Evolutionary conservation across 164 flowering plant genomes (phyloP).

Genomic region (Pachysandra terminalis): DNA sequence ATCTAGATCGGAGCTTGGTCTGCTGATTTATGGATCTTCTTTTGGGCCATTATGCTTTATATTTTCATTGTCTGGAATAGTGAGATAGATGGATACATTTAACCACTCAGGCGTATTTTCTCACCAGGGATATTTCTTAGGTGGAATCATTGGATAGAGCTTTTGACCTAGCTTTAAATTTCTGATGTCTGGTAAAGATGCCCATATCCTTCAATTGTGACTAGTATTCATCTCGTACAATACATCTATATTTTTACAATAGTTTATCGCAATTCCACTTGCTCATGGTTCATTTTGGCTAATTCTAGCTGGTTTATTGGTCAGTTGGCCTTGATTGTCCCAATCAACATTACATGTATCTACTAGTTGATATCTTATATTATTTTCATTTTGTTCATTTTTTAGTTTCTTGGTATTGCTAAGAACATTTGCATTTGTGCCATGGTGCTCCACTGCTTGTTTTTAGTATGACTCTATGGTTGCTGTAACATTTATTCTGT

Average conservation of each 20-base stretch:
- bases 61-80: too few species aligned
- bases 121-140: too few species aligned
- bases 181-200: too few species aligned
- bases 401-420: too few species aligned
- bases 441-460: neutral
- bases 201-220: too few species aligned
- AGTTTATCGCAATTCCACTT: neutral
- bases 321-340: neutral
- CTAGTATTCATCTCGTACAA: too few species aligned
- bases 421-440: neutral
- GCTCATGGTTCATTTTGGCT: neutral
- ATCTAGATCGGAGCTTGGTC: neutral
- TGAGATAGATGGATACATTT: too few species aligned
- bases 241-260: too few species aligned
- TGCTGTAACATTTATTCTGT: neutral
- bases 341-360: neutral
- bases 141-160: too few species aligned
- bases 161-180: too few species aligned
- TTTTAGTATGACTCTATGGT: neutral
- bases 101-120: too few species aligned
- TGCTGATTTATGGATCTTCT: neutral
- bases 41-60: neutral
- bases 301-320: neutral
- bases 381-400: too few species aligned
- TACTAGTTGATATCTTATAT: neutral